Conservation (phyloP, 495 filamentous ascomycete genomes). For the Lophiostoma macrostomum region DNA sequence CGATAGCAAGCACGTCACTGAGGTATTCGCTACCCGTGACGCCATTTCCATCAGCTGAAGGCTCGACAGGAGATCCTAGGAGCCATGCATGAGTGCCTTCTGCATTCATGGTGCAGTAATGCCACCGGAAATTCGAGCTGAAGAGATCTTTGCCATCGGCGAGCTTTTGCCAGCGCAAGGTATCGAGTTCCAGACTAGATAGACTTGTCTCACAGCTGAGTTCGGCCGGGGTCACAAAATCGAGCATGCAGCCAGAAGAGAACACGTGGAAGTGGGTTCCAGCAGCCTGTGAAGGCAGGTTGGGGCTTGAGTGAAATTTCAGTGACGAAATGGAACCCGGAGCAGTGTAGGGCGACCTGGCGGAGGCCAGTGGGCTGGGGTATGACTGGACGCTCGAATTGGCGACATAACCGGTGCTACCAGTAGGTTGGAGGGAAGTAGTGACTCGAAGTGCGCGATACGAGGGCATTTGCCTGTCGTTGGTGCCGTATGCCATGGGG, state of each 20-base stretch:
- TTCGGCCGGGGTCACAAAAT: constrained; percentile 88
- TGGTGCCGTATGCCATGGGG: constrained; percentile 62
- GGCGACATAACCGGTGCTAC: constrained; percentile 74
- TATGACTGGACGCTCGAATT: constrained; percentile 82
- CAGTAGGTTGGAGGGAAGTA: constrained; percentile 15
- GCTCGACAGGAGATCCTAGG: constrained; percentile 81
- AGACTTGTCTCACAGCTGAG: constrained; percentile 90
- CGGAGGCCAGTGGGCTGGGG: constrained; percentile 40
- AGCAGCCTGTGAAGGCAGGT: constrained; percentile 80
- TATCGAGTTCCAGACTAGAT: constrained; percentile 78
- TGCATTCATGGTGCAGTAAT: constrained; percentile 92
- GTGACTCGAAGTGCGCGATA: constrained; percentile 22
- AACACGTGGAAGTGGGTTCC: constrained; percentile 94
- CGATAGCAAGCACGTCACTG: constrained; percentile 88
- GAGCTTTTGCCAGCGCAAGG: constrained; percentile 86
- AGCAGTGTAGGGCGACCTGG: constrained; percentile 66
- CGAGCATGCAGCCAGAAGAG: constrained; percentile 85
- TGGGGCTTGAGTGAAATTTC: constrained; percentile 81
- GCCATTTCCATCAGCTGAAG: constrained; percentile 46
- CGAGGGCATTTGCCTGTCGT: constrained; percentile 51
- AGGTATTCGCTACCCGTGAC: constrained; percentile 79
- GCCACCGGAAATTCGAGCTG: constrained; percentile 83
- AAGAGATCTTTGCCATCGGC: constrained; percentile 93
- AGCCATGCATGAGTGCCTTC: constrained; percentile 94
- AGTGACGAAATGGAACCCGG: constrained; percentile 87